phyloP scores from a whole-genome alignment of 495 filamentous ascomycete species.

The Tuber calosporum region DNA sequence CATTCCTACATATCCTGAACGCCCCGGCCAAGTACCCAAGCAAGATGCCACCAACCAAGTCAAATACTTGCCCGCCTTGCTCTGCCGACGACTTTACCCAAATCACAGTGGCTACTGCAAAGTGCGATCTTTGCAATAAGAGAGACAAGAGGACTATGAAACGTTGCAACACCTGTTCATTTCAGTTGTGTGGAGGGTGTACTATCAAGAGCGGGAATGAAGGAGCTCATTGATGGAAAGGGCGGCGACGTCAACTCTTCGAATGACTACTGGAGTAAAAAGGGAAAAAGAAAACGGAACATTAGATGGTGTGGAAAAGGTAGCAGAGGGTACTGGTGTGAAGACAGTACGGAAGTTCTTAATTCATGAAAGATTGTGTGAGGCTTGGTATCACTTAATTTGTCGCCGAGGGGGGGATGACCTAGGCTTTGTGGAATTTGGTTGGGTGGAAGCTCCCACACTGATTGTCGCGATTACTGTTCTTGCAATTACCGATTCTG shows the following conservation, averaged over 20 bases:
- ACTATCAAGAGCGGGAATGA: conserved; percentile 31
- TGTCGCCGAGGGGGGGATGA: background rate
- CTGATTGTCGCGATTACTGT: background rate
- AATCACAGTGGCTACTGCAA: conserved; percentile 48
- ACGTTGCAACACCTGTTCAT: conserved; percentile 46
- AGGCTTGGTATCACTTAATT: background rate
- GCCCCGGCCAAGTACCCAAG: background rate
- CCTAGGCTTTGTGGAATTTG: background rate
- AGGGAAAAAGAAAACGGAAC: background rate
- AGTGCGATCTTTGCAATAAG: conserved; percentile 49
- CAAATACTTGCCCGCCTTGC: conserved; percentile 17
- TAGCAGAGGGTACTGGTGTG: background rate
- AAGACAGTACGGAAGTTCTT: background rate
- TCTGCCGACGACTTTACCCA: conserved; percentile 32
- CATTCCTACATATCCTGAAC: background rate
- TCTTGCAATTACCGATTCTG: background rate
- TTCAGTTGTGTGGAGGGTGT: conserved; percentile 48
- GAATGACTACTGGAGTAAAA: background rate
- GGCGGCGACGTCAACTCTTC: background rate
- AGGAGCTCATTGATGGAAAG: conserved; percentile 31
- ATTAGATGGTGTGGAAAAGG: background rate
- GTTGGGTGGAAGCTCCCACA: background rate
- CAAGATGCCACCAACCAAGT: conserved; percentile 18
- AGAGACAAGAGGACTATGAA: conserved; percentile 47
- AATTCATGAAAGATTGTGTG: background rate